Percentiles rank a stretch among this genome's conserved stretches.
Conservation (phyloP, 2,329 filamentous ascomycete species). For the Stenocarpella maydis region DNA sequence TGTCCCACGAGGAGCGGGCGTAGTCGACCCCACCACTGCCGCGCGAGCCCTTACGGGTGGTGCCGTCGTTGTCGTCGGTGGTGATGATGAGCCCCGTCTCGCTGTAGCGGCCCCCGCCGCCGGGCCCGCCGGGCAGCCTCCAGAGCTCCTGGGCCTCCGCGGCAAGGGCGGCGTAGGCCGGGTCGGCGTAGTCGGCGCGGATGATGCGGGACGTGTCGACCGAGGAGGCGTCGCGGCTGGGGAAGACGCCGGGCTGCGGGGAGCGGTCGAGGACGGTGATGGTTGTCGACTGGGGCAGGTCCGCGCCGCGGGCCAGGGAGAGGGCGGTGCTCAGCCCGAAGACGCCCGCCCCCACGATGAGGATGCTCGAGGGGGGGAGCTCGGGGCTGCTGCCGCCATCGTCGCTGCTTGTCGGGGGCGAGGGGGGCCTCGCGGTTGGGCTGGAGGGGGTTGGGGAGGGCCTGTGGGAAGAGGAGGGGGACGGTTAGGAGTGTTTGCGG, state of each 20-base stretch:
- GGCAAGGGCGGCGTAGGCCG: conserved; percentile 78
- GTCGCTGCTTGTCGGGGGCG: not conserved
- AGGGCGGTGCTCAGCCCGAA: conserved; percentile 71
- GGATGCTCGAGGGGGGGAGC: conserved; percentile 56
- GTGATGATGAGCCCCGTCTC: conserved; percentile 75
- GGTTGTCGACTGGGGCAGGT: conserved; percentile 55
- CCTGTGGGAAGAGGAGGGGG: conserved; percentile 5
- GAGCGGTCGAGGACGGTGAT: conserved; percentile 70
- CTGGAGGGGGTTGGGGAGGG: conserved; percentile 31
- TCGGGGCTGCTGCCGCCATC: not conserved
- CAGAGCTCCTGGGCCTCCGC: conserved; percentile 73
- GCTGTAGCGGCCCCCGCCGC: conserved; percentile 71
- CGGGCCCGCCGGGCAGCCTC: conserved; percentile 67
- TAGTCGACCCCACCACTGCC: conserved; percentile 70
- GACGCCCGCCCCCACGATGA: conserved; percentile 75
- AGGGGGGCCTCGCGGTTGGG: conserved; percentile 30
- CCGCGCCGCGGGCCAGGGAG: conserved; percentile 70
- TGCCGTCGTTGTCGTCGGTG: conserved; percentile 65
- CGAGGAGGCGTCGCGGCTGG: conserved; percentile 65
- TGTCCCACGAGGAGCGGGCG: conserved; percentile 66
- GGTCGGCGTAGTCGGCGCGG: conserved; percentile 81
- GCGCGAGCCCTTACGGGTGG: conserved; percentile 44
- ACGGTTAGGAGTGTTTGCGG: not conserved
- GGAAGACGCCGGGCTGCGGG: conserved; percentile 56
- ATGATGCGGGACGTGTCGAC: conserved; percentile 72